Base-by-base conservation (phyloP, 1,139 yeast species). In the Zygotorulaspora mrakii region DNA sequence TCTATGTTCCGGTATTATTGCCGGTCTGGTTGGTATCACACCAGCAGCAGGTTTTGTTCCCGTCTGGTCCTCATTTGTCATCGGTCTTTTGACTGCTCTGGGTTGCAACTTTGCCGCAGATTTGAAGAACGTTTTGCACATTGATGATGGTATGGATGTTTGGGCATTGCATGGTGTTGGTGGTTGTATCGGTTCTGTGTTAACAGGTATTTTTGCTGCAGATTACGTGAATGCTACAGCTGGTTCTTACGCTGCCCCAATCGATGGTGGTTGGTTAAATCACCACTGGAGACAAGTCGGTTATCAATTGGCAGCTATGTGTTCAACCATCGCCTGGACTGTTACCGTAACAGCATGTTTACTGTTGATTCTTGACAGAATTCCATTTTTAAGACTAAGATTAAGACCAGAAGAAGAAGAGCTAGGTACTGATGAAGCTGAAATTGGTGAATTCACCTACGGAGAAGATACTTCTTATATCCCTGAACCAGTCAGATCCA, bases 21-120 rank as follows among this genome's bases (percentile, higher is more conserved):
- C 95, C 29, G 97, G 97, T 49, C 76, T 89, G 46, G 96, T 89
- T 34, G 96, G 95, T 60, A 85, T 89, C 54, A 91, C 97, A 5
- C 97, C 98, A 42, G 96, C 94, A 52, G 96, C 97, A 24, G 97
- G 97, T 48, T 89, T 72, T 59, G 95, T 89, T 36, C 96, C 96
- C 39, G 81, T 89, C 42, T 88, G 89, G 77, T 78, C 89, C 40
- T 75, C 96, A 1, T 77, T 87, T 27, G 77, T 86, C 42, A 84
- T 88, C 58, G 97, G 97, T 56, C 73, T 77, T 39, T 70, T 86
- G 29, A 82, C 94, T 43, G 95, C 86, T 34, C 67, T 76, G 49
- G 79, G 78, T 35, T 84, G 95, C 67, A 87, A 87, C 75, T 77
- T 76, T 62, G 95, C 94, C 31, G 86, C 79, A 48, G 94, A 85